A percentile compares a stretch with the other conserved stretches of the same genome.
phyloP scores from a whole-genome alignment of 805 yeast genomes.

The Wickerhamiella dianesei region DNA sequence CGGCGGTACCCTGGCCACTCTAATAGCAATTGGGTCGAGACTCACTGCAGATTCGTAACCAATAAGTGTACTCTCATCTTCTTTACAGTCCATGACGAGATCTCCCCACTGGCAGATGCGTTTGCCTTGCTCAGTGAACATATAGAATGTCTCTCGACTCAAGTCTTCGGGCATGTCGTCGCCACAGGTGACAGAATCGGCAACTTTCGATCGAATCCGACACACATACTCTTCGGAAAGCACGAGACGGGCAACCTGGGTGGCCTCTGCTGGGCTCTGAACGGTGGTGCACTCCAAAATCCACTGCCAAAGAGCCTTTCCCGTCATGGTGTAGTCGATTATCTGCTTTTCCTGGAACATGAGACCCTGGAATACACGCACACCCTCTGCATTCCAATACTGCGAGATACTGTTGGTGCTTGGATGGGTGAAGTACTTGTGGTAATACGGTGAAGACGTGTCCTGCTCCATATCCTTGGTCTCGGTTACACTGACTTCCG shows the following conservation, averaged over 20 bases:
- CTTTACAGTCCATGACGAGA: not conserved
- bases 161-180: constrained; percentile 5
- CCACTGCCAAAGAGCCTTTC: constrained; percentile 78
- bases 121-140: constrained; percentile 12
- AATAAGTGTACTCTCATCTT: not conserved
- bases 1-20: not conserved
- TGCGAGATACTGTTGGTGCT: constrained; percentile 73
- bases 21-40: not conserved
- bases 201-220: constrained; percentile 8
- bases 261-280: constrained; percentile 25
- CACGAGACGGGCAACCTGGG: constrained; percentile 11
- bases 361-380: constrained; percentile 41
- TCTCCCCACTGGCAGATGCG: constrained; percentile 9
- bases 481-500: too few species aligned
- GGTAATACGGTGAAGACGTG: constrained; percentile 43
- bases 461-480: too few species aligned
- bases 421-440: constrained; percentile 72
- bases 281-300: constrained; percentile 78
- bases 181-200: constrained; percentile 7
- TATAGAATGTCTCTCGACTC: constrained; percentile 11
- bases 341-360: constrained; percentile 19
- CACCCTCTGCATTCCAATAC: constrained; percentile 61
- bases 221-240: constrained; percentile 25
- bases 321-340: constrained; percentile 42
- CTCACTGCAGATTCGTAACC: not conserved